A percentile compares a stretch with the other conserved stretches of the same genome.
These are phyloP conservation scores for Rhodotorula sp. DNA, from an alignment of 1,284 basidiomycete genomes.

Conservation along the genomic window DNA sequence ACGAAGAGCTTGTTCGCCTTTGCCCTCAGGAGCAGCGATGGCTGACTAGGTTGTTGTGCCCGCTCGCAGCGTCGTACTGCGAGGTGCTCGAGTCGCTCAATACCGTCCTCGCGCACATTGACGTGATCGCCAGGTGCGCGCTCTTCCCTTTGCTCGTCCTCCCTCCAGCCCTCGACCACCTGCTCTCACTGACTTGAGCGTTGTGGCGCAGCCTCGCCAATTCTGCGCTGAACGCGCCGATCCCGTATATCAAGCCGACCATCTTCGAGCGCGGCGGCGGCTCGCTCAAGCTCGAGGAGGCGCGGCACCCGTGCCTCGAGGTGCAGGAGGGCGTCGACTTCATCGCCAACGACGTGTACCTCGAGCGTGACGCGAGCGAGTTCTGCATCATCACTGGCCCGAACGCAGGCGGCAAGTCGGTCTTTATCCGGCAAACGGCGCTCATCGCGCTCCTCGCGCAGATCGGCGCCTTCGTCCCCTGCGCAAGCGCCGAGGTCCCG, in stretches of 20 bases:
- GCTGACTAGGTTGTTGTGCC: too few species aligned
- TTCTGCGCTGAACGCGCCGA: constrained; percentile 81
- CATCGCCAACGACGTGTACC: constrained; percentile 90
- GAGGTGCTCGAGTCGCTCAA: constrained; percentile 89
- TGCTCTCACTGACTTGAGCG: background rate
- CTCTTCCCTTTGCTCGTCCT: background rate
- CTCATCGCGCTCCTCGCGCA: constrained; percentile 96
- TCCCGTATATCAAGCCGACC: constrained; percentile 81
- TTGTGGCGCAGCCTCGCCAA: constrained; percentile 72
- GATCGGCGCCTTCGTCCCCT: constrained; percentile 92
- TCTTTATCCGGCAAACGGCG: constrained; percentile 82
- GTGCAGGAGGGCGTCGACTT: constrained; percentile 94
- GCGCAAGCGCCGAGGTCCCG: constrained; percentile 77
- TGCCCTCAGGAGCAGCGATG: background rate
- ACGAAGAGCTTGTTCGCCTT: background rate
- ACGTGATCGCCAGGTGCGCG: constrained; percentile 80
- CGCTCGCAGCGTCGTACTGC: constrained; percentile 70
- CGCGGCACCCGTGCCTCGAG: constrained; percentile 94
- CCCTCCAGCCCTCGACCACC: background rate
- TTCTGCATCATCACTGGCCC: constrained; percentile 68
- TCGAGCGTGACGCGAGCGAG: constrained; percentile 65
- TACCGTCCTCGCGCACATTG: constrained; percentile 81
- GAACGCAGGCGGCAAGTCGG: constrained; percentile 92
- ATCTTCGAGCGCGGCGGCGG: constrained; percentile 75
- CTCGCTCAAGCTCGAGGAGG: constrained; percentile 73